These are phyloP conservation scores for Phellinidium pouzarii DNA, from an alignment of 1,284 basidiomycete genomes.

Conservation along the genomic window DNA sequence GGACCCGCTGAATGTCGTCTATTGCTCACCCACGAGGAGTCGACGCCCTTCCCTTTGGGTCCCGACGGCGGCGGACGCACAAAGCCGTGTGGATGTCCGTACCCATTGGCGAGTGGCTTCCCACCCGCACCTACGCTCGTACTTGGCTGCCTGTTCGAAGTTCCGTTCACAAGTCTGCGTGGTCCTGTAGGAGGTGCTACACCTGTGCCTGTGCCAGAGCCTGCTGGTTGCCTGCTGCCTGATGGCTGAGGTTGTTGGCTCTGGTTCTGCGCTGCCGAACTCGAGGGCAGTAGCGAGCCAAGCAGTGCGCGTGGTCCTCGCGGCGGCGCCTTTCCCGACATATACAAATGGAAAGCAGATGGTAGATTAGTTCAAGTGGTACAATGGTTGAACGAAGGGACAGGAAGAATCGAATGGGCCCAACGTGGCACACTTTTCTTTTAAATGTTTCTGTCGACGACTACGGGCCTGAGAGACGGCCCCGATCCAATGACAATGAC, in stretches of 20 bases:
- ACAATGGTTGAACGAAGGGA: not conserved
- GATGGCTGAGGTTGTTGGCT: slow-evolving; percentile 1
- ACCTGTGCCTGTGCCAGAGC: slow-evolving; percentile 25
- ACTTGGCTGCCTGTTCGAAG: slow-evolving; percentile 8
- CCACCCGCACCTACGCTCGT: slow-evolving; percentile 20
- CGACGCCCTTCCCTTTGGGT: slow-evolving; percentile 9
- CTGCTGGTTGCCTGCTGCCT: slow-evolving; percentile 25
- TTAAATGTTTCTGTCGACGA: not conserved
- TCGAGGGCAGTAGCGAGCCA: slow-evolving; percentile 33
- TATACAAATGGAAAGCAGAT: slow-evolving; percentile 21
- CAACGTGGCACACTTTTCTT: not conserved
- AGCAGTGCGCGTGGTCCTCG: slow-evolving; percentile 62
- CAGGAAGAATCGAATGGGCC: not conserved
- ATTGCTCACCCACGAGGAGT: slow-evolving; percentile 1
- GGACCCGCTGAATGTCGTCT: slow-evolving; percentile 10
- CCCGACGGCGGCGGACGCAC: slow-evolving; percentile 13
- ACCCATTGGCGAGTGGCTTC: slow-evolving; percentile 6
- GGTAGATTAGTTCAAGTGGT: not conserved
- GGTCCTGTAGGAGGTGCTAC: slow-evolving; percentile 29
- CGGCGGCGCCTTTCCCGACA: slow-evolving; percentile 74
- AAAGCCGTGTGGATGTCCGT: not conserved
- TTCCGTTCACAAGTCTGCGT: slow-evolving; percentile 29
- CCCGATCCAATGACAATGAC: too few species aligned
- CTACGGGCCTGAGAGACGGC: not conserved
- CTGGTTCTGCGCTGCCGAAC: slow-evolving; percentile 21